phyloP scores from a whole-genome alignment of 148 eudicot species.

The Hydrangea macrophylla region DNA sequence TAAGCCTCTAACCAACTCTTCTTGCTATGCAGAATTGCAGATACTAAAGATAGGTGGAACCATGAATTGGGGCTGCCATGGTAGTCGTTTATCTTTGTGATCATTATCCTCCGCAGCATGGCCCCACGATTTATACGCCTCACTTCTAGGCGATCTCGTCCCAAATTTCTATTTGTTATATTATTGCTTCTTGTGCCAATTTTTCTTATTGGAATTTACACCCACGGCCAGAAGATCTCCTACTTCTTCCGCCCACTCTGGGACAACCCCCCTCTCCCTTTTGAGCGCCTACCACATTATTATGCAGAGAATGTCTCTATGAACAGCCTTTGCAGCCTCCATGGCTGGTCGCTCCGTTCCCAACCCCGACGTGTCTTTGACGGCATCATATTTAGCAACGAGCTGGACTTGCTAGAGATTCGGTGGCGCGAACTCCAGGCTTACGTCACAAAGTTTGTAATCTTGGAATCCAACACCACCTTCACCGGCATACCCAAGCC shows the following conservation, averaged over 20 bases:
- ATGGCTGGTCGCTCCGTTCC: slow-evolving; percentile 72
- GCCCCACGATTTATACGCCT: slow-evolving; percentile 43
- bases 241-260: slow-evolving; percentile 84
- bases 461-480: slow-evolving; percentile 78
- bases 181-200: slow-evolving; percentile 44
- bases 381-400: slow-evolving; percentile 77
- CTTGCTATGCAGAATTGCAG: slow-evolving; percentile 28
- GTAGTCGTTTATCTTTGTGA: slow-evolving; percentile 15
- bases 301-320: slow-evolving; percentile 85
- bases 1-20: neutral
- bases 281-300: slow-evolving; percentile 62
- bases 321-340: slow-evolving; percentile 66
- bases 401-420: slow-evolving; percentile 80
- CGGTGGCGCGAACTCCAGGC: slow-evolving; percentile 80
- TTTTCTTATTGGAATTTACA: slow-evolving; percentile 35
- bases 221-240: slow-evolving; percentile 52
- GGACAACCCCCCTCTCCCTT: slow-evolving; percentile 76
- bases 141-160: slow-evolving; percentile 34
- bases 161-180: slow-evolving; percentile 37
- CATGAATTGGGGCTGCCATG: slow-evolving; percentile 10
- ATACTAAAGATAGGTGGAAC: slow-evolving; percentile 14
- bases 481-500: slow-evolving; percentile 88
- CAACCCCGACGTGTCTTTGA: slow-evolving; percentile 78
- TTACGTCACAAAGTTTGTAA: slow-evolving; percentile 69
- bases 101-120: slow-evolving; percentile 38